Percentiles rank a stretch among this genome's conserved stretches.
phyloP scores from a whole-genome alignment of 345 rosid genomes.

The Reutealis trisperma region DNA sequence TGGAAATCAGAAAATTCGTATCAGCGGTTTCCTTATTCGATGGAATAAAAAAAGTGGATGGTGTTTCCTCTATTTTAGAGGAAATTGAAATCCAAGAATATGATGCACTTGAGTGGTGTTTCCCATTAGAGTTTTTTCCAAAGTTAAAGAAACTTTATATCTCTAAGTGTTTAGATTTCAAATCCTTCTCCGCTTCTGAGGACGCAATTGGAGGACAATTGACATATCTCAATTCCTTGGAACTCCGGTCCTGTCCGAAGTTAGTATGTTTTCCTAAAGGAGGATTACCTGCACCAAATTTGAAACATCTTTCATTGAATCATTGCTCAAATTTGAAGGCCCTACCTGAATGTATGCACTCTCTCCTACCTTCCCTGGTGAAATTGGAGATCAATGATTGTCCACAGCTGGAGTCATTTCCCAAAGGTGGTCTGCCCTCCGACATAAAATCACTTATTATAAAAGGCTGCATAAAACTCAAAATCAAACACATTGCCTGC shows the following conservation, averaged over 20 bases:
- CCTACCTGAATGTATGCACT: neutral
- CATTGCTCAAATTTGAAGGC: slow-evolving; percentile 1
- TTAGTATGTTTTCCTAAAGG: slow-evolving; percentile 11
- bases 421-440: neutral
- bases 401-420: neutral
- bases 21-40: slow-evolving; percentile 2
- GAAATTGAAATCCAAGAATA: neutral
- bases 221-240: neutral
- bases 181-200: neutral
- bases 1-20: neutral
- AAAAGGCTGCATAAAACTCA: neutral
- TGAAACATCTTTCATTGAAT: neutral
- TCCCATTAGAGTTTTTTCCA: slow-evolving; percentile 15
- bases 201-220: neutral
- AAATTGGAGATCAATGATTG: neutral
- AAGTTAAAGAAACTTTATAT: neutral
- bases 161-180: neutral
- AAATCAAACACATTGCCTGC: neutral
- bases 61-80: neutral
- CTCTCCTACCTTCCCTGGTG: slow-evolving; percentile 15
- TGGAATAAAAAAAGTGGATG: neutral
- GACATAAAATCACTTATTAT: neutral
- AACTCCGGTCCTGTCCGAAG: neutral
- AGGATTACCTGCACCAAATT: slow-evolving; percentile 23
- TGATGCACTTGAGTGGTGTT: neutral